Evolutionary conservation across 768 basidiomycete genomes (phyloP).

Genomic region (Guyanaporus albipodus): DNA sequence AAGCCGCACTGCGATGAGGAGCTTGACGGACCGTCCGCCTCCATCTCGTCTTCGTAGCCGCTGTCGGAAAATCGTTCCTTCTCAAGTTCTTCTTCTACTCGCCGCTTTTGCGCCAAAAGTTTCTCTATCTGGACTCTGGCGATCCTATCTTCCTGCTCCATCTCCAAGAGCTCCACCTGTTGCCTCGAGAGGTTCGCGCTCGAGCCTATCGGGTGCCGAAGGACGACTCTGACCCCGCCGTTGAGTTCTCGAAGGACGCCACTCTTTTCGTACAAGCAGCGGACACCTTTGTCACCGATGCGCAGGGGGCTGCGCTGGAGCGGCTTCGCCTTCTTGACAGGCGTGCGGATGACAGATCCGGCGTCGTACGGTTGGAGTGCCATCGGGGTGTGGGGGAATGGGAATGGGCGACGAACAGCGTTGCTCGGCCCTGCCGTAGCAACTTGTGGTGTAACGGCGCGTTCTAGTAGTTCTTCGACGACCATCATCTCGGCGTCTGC

Average conservation of each 20-base stretch:
- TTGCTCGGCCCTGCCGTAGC: not conserved
- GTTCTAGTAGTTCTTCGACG: conserved; percentile 21
- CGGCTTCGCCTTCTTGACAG: conserved; percentile 25
- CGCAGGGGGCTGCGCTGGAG: conserved; percentile 28
- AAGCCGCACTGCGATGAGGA: not conserved
- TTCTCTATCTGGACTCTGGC: conserved; percentile 8
- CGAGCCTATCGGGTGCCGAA: conserved; percentile 20
- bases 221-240: conserved; percentile 17
- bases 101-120: conserved; percentile 9
- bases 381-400: conserved; percentile 22
- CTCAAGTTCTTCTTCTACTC: conserved; percentile 6
- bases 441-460: conserved; percentile 13
- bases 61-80: conserved; percentile 2
- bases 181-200: conserved; percentile 23
- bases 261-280: conserved; percentile 16
- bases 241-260: conserved; percentile 12
- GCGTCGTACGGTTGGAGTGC: conserved; percentile 21
- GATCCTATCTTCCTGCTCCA: conserved; percentile 9
- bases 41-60: conserved; percentile 21
- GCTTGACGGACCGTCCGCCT: conserved; percentile 2
- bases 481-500: conserved; percentile 6
- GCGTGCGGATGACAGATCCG: conserved; percentile 30
- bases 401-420: conserved; percentile 2
- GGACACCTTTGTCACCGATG: conserved; percentile 29
- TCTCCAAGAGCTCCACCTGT: conserved; percentile 22